Percentiles rank a stretch among this genome's conserved stretches.
phyloP scores from a whole-genome alignment of 306 rosid genomes.

The Geum urbanum region DNA sequence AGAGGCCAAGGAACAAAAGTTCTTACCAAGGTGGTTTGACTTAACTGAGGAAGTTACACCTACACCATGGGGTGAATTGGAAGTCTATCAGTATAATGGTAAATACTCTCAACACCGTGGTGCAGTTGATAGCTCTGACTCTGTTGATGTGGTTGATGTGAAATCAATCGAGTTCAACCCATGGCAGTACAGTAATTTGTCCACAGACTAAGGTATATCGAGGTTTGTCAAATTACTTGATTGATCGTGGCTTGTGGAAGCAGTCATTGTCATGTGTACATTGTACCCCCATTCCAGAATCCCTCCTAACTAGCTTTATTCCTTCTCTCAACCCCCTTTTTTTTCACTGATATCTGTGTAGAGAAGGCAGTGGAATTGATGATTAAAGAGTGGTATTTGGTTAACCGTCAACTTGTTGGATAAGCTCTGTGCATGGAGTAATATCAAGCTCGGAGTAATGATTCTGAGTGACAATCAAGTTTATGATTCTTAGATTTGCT shows the following conservation, averaged over 20 bases:
- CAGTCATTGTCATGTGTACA: constrained; percentile 6
- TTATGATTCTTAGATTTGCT: not conserved
- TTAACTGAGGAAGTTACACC: constrained; percentile 63
- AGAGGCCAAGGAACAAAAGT: constrained; percentile 52
- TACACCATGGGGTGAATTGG: constrained; percentile 97
- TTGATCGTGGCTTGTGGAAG: not conserved
- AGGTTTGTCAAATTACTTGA: not conserved
- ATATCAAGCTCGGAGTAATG: too few species aligned
- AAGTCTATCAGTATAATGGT: constrained; percentile 72
- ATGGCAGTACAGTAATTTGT: constrained; percentile 66
- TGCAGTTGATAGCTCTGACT: constrained; percentile 42
- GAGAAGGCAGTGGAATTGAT: not conserved
- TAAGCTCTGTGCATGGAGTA: too few species aligned
- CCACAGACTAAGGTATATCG: constrained; percentile 38
- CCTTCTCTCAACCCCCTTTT: not conserved
- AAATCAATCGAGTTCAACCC: constrained; percentile 69
- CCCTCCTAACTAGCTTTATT: not conserved
- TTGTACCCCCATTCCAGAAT: not conserved
- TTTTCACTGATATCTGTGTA: not conserved
- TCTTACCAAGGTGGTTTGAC: constrained; percentile 78
- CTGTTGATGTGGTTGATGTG: constrained; percentile 35
- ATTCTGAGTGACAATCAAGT: not conserved
- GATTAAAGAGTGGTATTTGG: not conserved
- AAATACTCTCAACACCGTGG: constrained; percentile 60
- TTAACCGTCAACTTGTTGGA: not conserved